Base-by-base conservation (phyloP, 768 basidiomycete species). In the Mrakia frigida region DNA sequence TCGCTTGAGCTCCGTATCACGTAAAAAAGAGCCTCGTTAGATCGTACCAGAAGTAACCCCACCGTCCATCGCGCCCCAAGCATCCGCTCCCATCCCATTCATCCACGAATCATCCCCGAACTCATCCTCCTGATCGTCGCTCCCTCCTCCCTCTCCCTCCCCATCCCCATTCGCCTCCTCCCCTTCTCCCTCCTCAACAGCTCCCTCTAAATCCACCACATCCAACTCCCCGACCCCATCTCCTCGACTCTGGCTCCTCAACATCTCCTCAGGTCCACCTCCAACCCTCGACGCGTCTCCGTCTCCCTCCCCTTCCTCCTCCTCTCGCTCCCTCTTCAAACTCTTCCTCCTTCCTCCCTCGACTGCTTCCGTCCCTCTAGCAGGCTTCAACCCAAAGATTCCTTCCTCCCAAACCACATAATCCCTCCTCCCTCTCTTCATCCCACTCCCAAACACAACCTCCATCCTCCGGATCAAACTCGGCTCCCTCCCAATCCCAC, bases 391-490 rank as follows among this genome's bases (percentile, higher is more conserved):
- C 7, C 73, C 61, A 39, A 80, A 79, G 18, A 94, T 84, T 11
- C 93, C 94, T 31, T 85, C 83, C 23, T 85, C 80, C 6, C 89
- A 87, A 69, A 97, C 86, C 76, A 93, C 85, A 79, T 90, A 96
- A 82, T 97, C 93, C 75, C 92, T 82, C 18, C 89, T 90, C 25
- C 84, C 84, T 0, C 90, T 87, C 0, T 85, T 80, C 0, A 84
- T 84, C 21, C 90, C 86, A 14, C 89, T 89, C 78, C 89, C 92
- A 84, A 94, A 97, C 13, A 97, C 85, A 70, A 95, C 85, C 75
- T 88, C 89, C 74, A 94, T 83, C 56, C 90, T 87, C 53, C 94
- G 88, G 73, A 95, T 85, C 33, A 91, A 84, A 10, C 61, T 28
- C 28, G 37, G n/a, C 9, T n/a, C 67, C 6, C n/a, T 63, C 33